Conservation (phyloP, 1,284 basidiomycete genomes). For the Athelia psychrophila region DNA sequence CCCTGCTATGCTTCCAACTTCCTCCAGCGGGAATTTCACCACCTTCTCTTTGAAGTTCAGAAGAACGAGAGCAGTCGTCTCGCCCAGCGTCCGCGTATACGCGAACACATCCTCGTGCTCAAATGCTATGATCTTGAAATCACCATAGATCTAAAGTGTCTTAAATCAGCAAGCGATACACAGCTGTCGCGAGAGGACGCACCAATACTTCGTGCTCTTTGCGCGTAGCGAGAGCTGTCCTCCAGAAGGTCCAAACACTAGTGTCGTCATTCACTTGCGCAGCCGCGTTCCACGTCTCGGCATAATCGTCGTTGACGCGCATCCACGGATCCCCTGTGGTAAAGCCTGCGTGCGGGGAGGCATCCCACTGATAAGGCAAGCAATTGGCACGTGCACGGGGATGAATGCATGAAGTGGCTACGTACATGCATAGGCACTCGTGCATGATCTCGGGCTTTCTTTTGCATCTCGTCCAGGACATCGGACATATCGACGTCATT, state of each 20-base stretch:
- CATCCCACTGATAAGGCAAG: conserved; percentile 53
- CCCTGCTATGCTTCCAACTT: conserved; percentile 1
- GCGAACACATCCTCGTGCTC: conserved; percentile 53
- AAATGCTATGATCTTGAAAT: conserved; percentile 46
- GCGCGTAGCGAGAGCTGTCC: conserved; percentile 46
- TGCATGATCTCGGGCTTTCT: conserved; percentile 70
- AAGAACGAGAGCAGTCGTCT: conserved; percentile 36
- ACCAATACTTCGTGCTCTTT: conserved; percentile 57
- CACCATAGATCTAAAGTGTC: conserved; percentile 48
- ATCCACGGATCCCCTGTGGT: conserved; percentile 70
- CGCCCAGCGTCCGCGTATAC: conserved; percentile 44
- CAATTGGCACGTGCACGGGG: background rate
- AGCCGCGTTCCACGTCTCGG: conserved; percentile 53
- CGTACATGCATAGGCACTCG: conserved; percentile 62
- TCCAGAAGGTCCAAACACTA: conserved; percentile 63
- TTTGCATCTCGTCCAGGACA: conserved; percentile 51
- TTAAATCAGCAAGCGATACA: conserved; percentile 5
- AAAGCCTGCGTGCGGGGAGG: conserved; percentile 58
- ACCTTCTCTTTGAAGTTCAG: conserved; percentile 49
- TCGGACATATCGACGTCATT: conserved; percentile 56
- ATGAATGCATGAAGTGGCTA: background rate
- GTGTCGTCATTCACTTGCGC: conserved; percentile 42
- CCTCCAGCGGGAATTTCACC: conserved; percentile 19
- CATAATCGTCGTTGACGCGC: conserved; percentile 70
- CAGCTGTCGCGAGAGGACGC: conserved; percentile 12